A percentile compares a stretch with the other conserved stretches of the same genome.
These are phyloP conservation scores for Penicillium goetzii DNA, from an alignment of 495 filamentous ascomycete species.

Conservation along the genomic window DNA sequence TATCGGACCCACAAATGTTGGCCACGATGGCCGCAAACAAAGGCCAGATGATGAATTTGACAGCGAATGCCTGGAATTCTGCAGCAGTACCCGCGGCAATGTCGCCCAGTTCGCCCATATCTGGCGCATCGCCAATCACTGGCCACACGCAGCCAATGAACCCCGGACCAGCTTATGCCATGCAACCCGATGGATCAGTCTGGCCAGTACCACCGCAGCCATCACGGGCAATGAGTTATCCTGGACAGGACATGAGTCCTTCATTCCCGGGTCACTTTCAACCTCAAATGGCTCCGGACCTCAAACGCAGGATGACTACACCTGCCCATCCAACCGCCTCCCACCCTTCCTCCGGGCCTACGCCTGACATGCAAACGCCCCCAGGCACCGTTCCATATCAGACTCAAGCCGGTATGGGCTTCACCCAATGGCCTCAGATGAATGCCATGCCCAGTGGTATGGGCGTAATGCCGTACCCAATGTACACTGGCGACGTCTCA, in stretches of 20 bases:
- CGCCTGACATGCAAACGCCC: conserved; percentile 35
- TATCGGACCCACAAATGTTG: conserved; percentile 45
- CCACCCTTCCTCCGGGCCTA: conserved; percentile 35
- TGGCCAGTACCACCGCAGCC: conserved; percentile 44
- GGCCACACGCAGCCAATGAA: conserved; percentile 40
- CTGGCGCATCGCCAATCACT: conserved; percentile 41
- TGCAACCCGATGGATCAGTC: conserved; percentile 46
- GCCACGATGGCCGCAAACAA: conserved; percentile 42
- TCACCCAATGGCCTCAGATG: conserved; percentile 43
- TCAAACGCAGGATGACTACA: conserved; percentile 51
- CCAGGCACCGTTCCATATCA: conserved; percentile 43
- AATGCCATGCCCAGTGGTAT: conserved; percentile 37
- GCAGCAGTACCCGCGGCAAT: conserved; percentile 31
- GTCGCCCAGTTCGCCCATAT: conserved; percentile 36
- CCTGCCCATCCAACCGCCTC: conserved; percentile 39
- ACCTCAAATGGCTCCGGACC: conserved; percentile 42
- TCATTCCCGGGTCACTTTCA: conserved; percentile 38
- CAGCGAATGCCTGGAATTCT: conserved; percentile 38
- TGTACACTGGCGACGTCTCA: conserved; percentile 40
- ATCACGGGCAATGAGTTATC: conserved; percentile 45
- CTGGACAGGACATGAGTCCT: conserved; percentile 40
- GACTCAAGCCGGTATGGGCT: conserved; percentile 41
- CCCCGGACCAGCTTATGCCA: conserved; percentile 35
- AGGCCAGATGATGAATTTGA: conserved; percentile 44
- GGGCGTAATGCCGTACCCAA: conserved; percentile 44